A percentile compares a stretch with the other conserved stretches of the same genome.
Evolutionary conservation across 2,329 filamentous ascomycete genomes (phyloP).

Genomic region (Alternaria sp.): DNA sequence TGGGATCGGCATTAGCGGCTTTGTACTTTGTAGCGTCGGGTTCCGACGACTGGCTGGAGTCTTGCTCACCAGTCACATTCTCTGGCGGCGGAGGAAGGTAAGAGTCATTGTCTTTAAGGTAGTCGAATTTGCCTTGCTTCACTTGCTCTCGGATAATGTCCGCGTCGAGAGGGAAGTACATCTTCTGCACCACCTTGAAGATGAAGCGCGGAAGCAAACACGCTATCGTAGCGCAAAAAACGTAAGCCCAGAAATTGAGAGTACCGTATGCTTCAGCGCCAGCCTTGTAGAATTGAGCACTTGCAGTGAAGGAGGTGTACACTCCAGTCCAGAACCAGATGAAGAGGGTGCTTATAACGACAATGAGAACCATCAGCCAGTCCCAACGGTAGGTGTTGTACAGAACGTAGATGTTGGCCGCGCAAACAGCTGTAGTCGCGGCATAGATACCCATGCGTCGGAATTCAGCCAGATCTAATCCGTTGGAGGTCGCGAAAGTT

Average conservation of each 20-base stretch:
- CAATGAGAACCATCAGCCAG: constrained; percentile 89
- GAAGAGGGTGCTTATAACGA: constrained; percentile 81
- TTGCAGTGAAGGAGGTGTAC: constrained; percentile 71
- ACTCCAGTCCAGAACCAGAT: constrained; percentile 97
- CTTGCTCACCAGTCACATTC: constrained; percentile 59
- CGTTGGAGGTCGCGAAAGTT: constrained; percentile 74
- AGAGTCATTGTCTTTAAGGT: constrained; percentile 67
- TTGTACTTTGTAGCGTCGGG: constrained; percentile 54
- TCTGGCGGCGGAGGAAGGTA: constrained; percentile 56
- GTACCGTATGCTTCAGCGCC: constrained; percentile 81
- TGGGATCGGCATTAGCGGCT: constrained; percentile 59
- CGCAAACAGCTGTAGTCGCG: constrained; percentile 81
- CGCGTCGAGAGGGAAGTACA: constrained; percentile 89
- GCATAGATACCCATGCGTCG: constrained; percentile 87
- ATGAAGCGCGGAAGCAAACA: constrained; percentile 88
- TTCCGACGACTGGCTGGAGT: constrained; percentile 67
- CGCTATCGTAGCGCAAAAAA: constrained; percentile 79
- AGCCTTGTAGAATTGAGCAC: constrained; percentile 76
- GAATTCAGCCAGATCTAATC: constrained; percentile 79
- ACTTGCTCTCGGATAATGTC: constrained; percentile 97
- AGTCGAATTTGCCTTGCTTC: constrained; percentile 79
- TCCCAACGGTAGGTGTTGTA: constrained; percentile 99
- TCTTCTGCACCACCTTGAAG: constrained; percentile 88
- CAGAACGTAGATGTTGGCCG: constrained; percentile 93
- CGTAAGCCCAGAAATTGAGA: constrained; percentile 85